Conservation (phyloP, 2,329 filamentous ascomycete genomes). For the Microthyrium microscopicum region DNA sequence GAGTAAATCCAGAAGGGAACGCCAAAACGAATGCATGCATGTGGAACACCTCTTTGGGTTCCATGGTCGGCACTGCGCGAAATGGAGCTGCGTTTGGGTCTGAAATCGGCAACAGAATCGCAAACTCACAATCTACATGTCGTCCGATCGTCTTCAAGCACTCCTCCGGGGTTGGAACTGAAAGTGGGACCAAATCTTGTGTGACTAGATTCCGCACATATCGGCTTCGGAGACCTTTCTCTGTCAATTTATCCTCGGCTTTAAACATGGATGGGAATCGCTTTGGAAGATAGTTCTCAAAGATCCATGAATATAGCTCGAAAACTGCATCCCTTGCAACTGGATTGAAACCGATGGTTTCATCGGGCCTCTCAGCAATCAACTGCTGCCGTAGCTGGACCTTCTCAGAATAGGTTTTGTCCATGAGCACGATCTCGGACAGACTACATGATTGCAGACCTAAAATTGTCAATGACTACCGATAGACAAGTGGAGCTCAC, state of each 20-base stretch:
- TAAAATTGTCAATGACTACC: constrained; percentile 13
- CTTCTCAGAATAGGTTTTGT: constrained; percentile 39
- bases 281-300: constrained; percentile 36
- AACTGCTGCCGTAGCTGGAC: constrained; percentile 32
- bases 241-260: constrained; percentile 16
- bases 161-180: constrained; percentile 16
- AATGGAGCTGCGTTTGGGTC: constrained; percentile 7
- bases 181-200: constrained; percentile 23
- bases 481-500: constrained; percentile 7
- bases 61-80: constrained; percentile 13
- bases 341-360: constrained; percentile 22
- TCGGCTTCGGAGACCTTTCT: not conserved
- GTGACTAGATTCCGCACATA: constrained; percentile 31
- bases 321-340: constrained; percentile 30
- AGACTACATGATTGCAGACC: constrained; percentile 35
- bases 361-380: constrained; percentile 26
- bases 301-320: constrained; percentile 41
- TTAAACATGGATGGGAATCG: constrained; percentile 40
- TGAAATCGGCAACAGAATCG: constrained; percentile 35
- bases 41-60: constrained; percentile 26
- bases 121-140: constrained; percentile 43
- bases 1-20: constrained; percentile 43
- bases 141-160: constrained; percentile 33
- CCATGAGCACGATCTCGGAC: constrained; percentile 40
- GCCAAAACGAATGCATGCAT: constrained; percentile 39